Conservation (phyloP, 2,329 filamentous ascomycete species). For the Pseudocercospora crystallina region DNA sequence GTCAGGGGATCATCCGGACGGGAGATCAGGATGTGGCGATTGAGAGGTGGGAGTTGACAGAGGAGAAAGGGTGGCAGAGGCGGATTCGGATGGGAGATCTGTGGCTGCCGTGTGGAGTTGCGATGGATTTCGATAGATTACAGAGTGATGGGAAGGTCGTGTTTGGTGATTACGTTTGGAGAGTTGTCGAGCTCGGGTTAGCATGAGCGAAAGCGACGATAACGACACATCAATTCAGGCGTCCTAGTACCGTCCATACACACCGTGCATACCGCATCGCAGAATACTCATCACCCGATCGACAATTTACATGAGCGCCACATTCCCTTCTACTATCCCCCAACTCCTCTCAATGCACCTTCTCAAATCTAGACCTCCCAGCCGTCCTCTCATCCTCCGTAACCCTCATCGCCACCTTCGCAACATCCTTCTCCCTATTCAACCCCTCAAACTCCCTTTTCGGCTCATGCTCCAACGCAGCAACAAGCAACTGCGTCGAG, state of each 20-base stretch:
- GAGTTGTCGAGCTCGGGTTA: conserved; percentile 37
- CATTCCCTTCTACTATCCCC: too few species aligned
- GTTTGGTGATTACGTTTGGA: conserved; percentile 39
- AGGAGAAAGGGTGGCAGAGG: conserved; percentile 37
- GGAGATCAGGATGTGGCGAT: conserved; percentile 43
- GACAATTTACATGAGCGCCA: too few species aligned
- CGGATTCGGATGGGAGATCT: conserved; percentile 38
- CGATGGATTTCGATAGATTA: conserved; percentile 34
- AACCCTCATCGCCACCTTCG: conserved; percentile 20
- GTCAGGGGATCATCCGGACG: conserved; percentile 56
- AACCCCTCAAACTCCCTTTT: conserved; percentile 22
- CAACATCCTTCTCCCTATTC: conserved; percentile 21
- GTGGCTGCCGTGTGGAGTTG: conserved; percentile 43
- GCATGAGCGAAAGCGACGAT: background rate
- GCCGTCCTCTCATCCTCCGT: conserved; percentile 10
- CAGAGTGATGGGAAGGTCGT: conserved; percentile 33
- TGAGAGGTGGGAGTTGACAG: conserved; percentile 57
- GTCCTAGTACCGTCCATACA: too few species aligned
- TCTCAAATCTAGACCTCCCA: conserved; percentile 21
- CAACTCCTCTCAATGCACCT: too few species aligned
- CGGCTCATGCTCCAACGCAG: conserved; percentile 27
- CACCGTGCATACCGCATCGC: too few species aligned
- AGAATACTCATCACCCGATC: too few species aligned
- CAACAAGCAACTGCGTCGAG: conserved; percentile 24
- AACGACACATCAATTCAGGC: too few species aligned